phyloP scores from a whole-genome alignment of 2,329 filamentous ascomycete species.

The Whalleya microplaca region DNA sequence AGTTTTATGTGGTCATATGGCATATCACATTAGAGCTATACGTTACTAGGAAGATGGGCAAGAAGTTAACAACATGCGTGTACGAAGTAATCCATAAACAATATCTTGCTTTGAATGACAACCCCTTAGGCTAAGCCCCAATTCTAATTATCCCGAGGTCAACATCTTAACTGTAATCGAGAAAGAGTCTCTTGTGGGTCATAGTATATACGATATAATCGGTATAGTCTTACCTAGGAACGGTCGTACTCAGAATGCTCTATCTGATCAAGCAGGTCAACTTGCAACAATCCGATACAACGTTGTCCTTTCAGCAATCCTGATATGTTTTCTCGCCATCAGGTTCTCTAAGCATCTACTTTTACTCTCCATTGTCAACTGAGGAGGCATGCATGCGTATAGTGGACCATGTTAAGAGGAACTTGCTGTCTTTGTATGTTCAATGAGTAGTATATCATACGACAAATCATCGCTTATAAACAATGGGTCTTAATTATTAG shows the following conservation, averaged over 20 bases:
- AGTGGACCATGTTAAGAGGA: not conserved
- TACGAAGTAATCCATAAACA: too few relatives aligned
- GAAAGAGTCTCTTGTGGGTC: not conserved
- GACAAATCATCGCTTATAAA: not conserved
- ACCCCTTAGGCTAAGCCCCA: too few relatives aligned
- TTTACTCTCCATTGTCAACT: not conserved
- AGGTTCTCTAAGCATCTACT: not conserved
- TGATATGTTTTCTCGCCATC: not conserved
- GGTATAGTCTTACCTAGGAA: not conserved
- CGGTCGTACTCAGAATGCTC: not conserved
- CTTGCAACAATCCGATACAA: not conserved
- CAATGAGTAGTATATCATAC: not conserved
- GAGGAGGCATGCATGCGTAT: not conserved
- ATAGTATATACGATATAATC: not conserved
- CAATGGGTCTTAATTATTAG: not conserved
- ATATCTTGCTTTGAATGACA: too few relatives aligned
- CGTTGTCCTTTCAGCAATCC: not conserved
- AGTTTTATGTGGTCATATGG: too few relatives aligned
- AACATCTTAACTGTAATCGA: not conserved
- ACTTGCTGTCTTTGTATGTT: not conserved
- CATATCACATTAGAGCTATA: too few relatives aligned
- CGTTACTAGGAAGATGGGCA: too few relatives aligned
- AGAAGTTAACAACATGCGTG: too few relatives aligned
- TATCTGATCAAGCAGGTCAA: not conserved
- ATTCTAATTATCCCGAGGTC: too few relatives aligned